Base-by-base conservation (phyloP, 202 grass and related monocot species). In the Elaeis oleifera region DNA sequence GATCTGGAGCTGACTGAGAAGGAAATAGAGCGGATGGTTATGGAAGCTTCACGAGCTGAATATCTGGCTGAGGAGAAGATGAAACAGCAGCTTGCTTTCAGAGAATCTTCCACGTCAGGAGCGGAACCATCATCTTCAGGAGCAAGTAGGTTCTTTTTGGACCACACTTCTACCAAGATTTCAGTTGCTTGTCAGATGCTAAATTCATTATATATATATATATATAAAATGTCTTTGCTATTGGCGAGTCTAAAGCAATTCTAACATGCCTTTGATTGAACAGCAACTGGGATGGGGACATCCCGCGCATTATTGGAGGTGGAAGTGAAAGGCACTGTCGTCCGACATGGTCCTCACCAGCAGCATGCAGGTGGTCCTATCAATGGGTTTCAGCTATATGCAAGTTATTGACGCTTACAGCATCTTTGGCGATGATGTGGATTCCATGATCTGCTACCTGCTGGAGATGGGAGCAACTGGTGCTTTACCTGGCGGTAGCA, bases 1-100 rank as follows among this genome's bases (percentile, higher is more conserved):
- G 94, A 94, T 79, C 51, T 99, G 75, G 94, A 99, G 72, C 60
- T 99, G 60, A 99, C 94, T 22, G 88, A 99, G 81, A 92, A 83
- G 80, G 94, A 99, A 87, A 94, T 99, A 78, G 94, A 99, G 51
- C 65, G 85, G 71, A 99, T 99, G 94, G 94, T 99, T 23, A 94
- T 99, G 85, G 94, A 92, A 69, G 80, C 94, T 31, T 99, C 94
- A 11, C 77, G 94, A 53, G 83, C 88, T 53, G 94, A 99, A 68
- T 99, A 94, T 77, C 57, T 99, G 1, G 71, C 75, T 1, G 75
- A 80, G 25, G 72, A 75, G 54, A 84, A 79, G 59, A 58, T 70
- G 74, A 72, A 78, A 60, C 84, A 97, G 69, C 77, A 83, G 4
- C 71, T 80, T 69, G 73, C 77, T 31, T 89, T 84, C 11, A 76